Conservation (phyloP, 306 rosid species). For the Malus sieversii region DNA sequence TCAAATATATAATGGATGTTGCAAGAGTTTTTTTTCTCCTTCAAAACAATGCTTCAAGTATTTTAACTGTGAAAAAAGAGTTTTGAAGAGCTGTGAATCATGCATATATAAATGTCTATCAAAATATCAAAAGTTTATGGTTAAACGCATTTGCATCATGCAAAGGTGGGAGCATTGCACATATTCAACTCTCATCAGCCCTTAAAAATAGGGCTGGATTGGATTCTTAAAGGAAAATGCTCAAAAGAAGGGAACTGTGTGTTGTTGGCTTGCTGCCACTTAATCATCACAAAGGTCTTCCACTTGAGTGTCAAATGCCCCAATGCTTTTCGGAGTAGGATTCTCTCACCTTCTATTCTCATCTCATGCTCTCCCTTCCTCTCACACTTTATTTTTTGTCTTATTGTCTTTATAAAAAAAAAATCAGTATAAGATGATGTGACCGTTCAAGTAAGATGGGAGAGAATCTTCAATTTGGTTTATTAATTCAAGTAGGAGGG, state of each 20-base stretch:
- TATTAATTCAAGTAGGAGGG: too few relatives aligned
- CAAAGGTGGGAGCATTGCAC: neutral
- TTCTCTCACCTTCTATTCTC: too few relatives aligned
- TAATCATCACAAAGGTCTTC: conserved; percentile 1
- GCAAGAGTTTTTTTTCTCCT: neutral
- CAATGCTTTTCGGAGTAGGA: neutral
- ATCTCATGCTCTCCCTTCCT: fast-evolving
- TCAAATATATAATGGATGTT: neutral
- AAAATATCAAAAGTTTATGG: neutral
- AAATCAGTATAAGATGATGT: too few relatives aligned
- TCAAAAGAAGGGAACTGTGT: neutral
- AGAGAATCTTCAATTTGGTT: too few relatives aligned
- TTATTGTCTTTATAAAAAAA: too few relatives aligned
- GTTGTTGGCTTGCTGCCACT: neutral
- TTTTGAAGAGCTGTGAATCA: neutral
- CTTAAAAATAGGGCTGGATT: conserved; percentile 10
- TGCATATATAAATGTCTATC: neutral
- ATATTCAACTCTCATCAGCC: conserved; percentile 4
- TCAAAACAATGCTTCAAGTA: neutral
- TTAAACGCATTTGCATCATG: conserved; percentile 18
- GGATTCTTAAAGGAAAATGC: neutral
- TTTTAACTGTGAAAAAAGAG: too few relatives aligned
- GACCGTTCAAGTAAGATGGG: too few relatives aligned
- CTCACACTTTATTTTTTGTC: too few relatives aligned
- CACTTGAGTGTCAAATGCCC: neutral